A percentile compares a stretch with the other conserved stretches of the same genome.
Evolutionary conservation across 2,329 filamentous ascomycete genomes (phyloP).

Genomic region (Chrysoporthe austroafricana): DNA sequence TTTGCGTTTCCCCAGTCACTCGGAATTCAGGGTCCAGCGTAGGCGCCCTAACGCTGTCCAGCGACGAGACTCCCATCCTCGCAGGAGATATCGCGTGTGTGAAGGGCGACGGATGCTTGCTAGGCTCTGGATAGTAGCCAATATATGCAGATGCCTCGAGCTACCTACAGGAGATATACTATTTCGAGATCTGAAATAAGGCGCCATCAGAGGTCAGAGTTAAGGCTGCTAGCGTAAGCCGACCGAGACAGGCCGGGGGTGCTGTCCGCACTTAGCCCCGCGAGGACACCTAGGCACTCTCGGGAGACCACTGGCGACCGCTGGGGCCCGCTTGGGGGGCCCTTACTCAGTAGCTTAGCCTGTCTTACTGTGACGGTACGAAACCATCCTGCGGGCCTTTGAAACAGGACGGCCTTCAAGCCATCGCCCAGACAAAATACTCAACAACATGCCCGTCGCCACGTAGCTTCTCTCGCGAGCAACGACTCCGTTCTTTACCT

Average conservation of each 20-base stretch:
- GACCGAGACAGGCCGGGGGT: constrained; percentile 4
- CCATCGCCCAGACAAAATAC: constrained; percentile 1
- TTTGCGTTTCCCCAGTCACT: neutral
- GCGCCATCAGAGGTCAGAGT: neutral
- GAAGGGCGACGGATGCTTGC: too few species aligned
- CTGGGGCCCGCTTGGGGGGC: neutral
- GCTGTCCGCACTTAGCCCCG: constrained; percentile 12
- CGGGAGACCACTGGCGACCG: neutral
- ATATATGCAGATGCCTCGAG: neutral
- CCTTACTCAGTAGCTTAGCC: neutral
- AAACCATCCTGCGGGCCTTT: constrained; percentile 13
- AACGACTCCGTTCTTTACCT: neutral
- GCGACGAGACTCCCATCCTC: neutral
- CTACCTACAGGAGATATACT: neutral
- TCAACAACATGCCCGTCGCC: constrained; percentile 4
- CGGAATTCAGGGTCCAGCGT: neutral
- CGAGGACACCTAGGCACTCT: neutral
- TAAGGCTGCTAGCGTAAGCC: constrained; percentile 16
- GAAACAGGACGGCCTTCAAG: constrained; percentile 19
- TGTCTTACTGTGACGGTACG: constrained; percentile 4
- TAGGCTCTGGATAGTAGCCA: too few species aligned
- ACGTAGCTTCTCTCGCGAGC: constrained; percentile 5
- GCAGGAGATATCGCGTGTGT: neutral
- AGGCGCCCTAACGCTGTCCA: neutral
- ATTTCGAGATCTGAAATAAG: constrained; percentile 2